These are phyloP conservation scores for Eimeria sp. DNA, from an alignment of 169 alveolate genomes.

Conservation along the genomic window DNA sequence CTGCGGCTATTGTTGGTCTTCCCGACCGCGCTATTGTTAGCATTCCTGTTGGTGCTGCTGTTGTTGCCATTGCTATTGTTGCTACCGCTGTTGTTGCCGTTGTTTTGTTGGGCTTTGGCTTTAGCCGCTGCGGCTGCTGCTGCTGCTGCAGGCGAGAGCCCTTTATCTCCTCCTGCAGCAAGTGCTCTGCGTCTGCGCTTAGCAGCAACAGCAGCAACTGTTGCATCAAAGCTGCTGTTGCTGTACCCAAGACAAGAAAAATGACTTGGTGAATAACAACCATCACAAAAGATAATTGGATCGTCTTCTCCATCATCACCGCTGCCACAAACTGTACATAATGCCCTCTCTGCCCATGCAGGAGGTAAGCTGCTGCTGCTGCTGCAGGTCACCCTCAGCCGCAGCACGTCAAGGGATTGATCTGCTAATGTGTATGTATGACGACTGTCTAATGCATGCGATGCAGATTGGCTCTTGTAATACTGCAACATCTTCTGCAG, in stretches of 20 bases:
- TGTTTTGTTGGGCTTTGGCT: not conserved
- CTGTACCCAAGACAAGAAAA: conserved; percentile 46
- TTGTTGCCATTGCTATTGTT: not conserved
- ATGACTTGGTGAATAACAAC: conserved; percentile 46
- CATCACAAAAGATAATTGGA: conserved; percentile 65
- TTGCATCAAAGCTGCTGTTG: conserved; percentile 42
- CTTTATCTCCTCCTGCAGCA: conserved; percentile 11
- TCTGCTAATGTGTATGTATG: conserved; percentile 63
- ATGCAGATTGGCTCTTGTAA: conserved; percentile 27
- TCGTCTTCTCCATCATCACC: conserved; percentile 72
- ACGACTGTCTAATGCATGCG: conserved; percentile 9
- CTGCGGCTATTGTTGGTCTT: conserved; percentile 14
- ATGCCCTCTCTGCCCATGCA: conserved; percentile 62
- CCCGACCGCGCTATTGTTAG: too few species aligned
- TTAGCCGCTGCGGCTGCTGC: not conserved
- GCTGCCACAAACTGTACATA: conserved; percentile 62
- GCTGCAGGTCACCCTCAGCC: conserved; percentile 61
- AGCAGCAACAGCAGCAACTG: conserved; percentile 13
- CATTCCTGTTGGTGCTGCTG: conserved; percentile 6
- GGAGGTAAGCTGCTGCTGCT: not conserved
- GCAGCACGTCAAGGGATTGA: conserved; percentile 35
- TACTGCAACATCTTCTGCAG: conserved; percentile 51
- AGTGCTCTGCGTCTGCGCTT: not conserved
- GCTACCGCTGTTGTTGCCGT: not conserved
- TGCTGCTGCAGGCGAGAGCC: not conserved